Base-by-base conservation (phyloP, 2,329 filamentous ascomycete genomes). In the Paracoccidioides lutzii region DNA sequence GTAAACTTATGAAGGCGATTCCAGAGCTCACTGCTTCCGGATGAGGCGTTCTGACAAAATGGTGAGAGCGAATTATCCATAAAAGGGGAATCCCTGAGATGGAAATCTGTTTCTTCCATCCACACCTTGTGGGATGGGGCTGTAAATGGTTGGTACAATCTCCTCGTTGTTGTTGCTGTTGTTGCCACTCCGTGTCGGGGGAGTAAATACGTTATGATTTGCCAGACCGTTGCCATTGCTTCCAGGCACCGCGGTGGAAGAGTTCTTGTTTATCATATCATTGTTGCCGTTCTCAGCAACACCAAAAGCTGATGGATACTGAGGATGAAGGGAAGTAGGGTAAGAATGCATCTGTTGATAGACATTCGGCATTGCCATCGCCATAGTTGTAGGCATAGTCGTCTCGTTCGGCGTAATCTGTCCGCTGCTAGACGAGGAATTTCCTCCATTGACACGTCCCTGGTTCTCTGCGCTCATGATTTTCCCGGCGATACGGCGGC, bases 401-500 rank as follows among this genome's bases (percentile, higher is more conserved):
- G 69, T 64, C 37, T 73, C 69, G 52, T 72, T 73, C 3, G 72
- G 67, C 14, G 71, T 71, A 4, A 65, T 64, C 51, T 71, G 68
- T 14, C 69, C 70, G 56, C 65, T 73, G 15, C 67, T 69, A 10
- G 22, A 22, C 22, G 22, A 22, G 22, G 22, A 22, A 22, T 22
- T 22, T 22, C 57, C 64, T 52, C 67, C 68, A 56, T 68, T 72
- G 52, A 67, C 66, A 51, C 73, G 70, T 28, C 67, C 65, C 32
- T 61, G 59, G 43, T 68, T 68, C 55, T 83, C 80, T 48, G 75
- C 73, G 53, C 79, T 78, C 64, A 78, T 73, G 56, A 98, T 87
- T 78, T 97, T 97, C 68, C 86, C 86, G 67, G 88, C 85, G 65
- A 97, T 94, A 59, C 93, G 89, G 62, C 93, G 90, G 54, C 93